These are phyloP conservation scores for Fusarium nanum DNA, from an alignment of 2,329 filamentous ascomycete genomes.

Conservation along the genomic window DNA sequence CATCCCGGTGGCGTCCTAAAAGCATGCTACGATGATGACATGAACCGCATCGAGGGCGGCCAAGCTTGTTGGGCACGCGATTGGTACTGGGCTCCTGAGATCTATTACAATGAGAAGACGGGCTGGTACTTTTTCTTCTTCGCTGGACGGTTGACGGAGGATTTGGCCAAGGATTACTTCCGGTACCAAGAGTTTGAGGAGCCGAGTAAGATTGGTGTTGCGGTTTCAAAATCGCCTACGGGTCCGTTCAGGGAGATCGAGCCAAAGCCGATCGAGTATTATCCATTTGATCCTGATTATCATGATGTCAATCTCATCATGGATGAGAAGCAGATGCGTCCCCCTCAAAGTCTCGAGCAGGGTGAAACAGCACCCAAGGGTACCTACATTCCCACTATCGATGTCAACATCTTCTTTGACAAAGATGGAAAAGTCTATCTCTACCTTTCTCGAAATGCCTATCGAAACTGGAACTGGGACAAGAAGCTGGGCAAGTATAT, in stretches of 20 bases:
- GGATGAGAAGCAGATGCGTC: conserved; percentile 51
- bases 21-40: conserved; percentile 49
- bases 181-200: conserved; percentile 52
- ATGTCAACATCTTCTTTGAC: conserved; percentile 62
- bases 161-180: conserved; percentile 50
- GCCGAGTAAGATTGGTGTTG: conserved; percentile 52
- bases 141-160: conserved; percentile 49
- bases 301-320: conserved; percentile 54
- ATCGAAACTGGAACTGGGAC: conserved; percentile 55
- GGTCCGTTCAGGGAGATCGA: conserved; percentile 51
- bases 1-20: conserved; percentile 50
- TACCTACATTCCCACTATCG: conserved; percentile 56
- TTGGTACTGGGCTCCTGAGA: conserved; percentile 54
- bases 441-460: conserved; percentile 52
- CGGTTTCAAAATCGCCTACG: conserved; percentile 50
- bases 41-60: conserved; percentile 46
- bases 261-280: conserved; percentile 50
- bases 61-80: conserved; percentile 53
- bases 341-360: conserved; percentile 45
- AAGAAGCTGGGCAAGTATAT: conserved; percentile 50
- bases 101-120: conserved; percentile 51
- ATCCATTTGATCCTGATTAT: conserved; percentile 52
- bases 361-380: conserved; percentile 49
- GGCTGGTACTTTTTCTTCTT: conserved; percentile 55
- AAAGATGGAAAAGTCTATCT: conserved; percentile 52